Evolutionary conservation across 2,329 filamentous ascomycete genomes (phyloP), one percentile per base, ranked within the genome.

Genomic region (Phoma sp.): DNA sequence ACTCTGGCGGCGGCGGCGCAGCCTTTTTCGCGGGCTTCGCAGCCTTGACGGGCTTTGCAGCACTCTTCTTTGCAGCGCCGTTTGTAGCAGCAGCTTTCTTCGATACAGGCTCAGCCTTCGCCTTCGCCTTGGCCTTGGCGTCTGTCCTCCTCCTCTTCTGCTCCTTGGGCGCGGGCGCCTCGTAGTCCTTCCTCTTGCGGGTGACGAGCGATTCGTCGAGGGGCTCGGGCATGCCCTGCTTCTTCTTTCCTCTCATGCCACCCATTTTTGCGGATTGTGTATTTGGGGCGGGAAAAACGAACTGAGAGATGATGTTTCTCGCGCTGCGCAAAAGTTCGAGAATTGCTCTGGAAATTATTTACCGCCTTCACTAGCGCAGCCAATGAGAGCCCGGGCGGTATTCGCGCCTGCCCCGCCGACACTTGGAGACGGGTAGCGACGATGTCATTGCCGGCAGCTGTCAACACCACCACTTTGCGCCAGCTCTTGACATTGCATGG

Each of bases 241-340:
- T 97, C 77, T 93, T 90, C 88, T 97, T 96, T 69, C 93, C 91
- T 74, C 92, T 89, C 75, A 92, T 90, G 59, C 87, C 85, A 81
- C 91, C 93, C 93, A 96, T 96, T 36, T 61, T 71, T 55, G 58
- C 51, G 35, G 51, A 47, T 46, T 39, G 33, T 49, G 51, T 35
- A 46, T 55, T 32, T 7, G 27, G 29, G 27, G 33, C 27, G 27
- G 27, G 49, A 38, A 27, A 42, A 35, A 46, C 10, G 25, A 38
- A 54, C 18, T 49, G 47, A 18, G 18, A 33, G 22, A 36, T 50
- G 22, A 45, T 51, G 47, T 47, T 48, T 55, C 53, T 50, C 54
- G 52, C 47, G 55, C 57, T 47, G 30, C 27, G 29, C 36, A 42
- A 29, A 42, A 42, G 25, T 42, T 42, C 51, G 47, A 44, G 32